phyloP scores from a whole-genome alignment of 148 eudicot genomes.

The Linanthus parryae region DNA sequence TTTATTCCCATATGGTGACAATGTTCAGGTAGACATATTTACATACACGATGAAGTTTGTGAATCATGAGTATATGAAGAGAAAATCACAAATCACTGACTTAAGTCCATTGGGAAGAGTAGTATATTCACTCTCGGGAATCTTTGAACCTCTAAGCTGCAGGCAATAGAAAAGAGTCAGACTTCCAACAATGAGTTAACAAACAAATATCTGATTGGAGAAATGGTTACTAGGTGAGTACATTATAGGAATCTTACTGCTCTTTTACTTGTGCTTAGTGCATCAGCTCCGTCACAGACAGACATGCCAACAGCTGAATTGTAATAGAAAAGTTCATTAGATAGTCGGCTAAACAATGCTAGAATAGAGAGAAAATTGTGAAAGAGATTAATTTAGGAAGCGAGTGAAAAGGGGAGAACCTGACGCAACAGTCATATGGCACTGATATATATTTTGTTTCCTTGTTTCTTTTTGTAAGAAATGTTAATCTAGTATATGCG shows the following conservation, averaged over 20 bases:
- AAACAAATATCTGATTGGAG: background rate
- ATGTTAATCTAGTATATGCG: background rate
- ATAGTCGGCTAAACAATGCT: background rate
- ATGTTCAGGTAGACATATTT: background rate
- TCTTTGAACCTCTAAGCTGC: conserved; percentile 85
- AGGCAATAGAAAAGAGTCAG: conserved; percentile 14
- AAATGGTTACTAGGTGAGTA: background rate
- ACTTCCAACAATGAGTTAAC: conserved; percentile 1
- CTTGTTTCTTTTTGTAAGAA: background rate
- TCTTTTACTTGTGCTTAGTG: conserved; percentile 94
- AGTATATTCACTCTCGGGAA: conserved; percentile 76
- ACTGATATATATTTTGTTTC: background rate
- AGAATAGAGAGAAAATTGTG: background rate
- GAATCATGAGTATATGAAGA: background rate
- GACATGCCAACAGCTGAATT: conserved; percentile 66
- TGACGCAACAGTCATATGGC: background rate
- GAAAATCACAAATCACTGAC: conserved; percentile 31
- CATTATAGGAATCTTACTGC: conserved; percentile 52
- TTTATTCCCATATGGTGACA: too few relatives aligned
- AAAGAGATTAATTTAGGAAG: too few relatives aligned
- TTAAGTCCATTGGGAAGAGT: conserved; percentile 88
- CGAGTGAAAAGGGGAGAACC: background rate
- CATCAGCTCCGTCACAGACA: conserved; percentile 51
- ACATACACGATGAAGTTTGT: background rate
- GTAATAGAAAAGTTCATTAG: conserved; percentile 13